phyloP scores from a whole-genome alignment of 441 rosid genomes.

The Gossypium trilobum region DNA sequence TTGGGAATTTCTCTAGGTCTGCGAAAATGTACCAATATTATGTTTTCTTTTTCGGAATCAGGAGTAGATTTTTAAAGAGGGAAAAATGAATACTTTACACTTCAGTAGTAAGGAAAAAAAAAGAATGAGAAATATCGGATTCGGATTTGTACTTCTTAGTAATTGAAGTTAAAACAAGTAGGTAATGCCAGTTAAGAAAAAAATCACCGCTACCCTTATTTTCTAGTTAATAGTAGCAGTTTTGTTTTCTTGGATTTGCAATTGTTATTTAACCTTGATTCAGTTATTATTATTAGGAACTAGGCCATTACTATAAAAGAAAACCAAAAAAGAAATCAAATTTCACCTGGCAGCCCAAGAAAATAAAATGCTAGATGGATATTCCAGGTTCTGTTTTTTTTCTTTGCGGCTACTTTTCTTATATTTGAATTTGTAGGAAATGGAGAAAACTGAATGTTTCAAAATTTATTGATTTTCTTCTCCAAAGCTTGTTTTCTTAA shows the following conservation, averaged over 20 bases:
- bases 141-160: neutral
- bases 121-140: neutral
- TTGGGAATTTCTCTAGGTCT: constrained; percentile 11
- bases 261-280: neutral
- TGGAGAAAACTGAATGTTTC: neutral
- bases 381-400: neutral
- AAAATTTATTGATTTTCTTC: neutral
- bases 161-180: neutral
- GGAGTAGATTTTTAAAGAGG: neutral
- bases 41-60: neutral
- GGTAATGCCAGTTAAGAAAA: neutral
- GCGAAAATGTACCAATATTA: neutral
- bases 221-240: neutral
- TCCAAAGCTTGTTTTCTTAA: neutral
- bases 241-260: neutral
- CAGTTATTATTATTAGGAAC: neutral
- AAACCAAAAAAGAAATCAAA: neutral
- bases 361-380: neutral
- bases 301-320: neutral
- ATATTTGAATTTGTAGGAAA: neutral
- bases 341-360: neutral
- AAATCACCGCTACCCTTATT: neutral
- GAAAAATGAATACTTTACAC: neutral
- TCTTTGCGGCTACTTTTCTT: neutral
- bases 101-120: neutral